phyloP scores from a whole-genome alignment of 2,329 filamentous ascomycete genomes.

The Camillea tinctor region DNA sequence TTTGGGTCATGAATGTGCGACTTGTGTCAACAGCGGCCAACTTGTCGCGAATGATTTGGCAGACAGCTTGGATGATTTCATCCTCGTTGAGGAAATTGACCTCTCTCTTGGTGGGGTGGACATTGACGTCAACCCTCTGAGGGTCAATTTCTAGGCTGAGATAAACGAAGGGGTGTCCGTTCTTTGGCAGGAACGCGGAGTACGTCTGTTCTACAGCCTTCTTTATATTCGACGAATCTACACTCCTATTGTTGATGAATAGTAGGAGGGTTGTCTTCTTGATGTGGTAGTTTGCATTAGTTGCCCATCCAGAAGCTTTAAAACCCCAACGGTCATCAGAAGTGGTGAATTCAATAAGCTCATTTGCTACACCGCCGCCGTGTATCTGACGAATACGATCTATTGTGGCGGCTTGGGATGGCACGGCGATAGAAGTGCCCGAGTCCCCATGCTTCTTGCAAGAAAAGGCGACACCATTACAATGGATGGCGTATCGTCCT shows the following conservation, averaged over 20 bases:
- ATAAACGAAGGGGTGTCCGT: conserved; percentile 91
- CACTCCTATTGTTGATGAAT: conserved; percentile 95
- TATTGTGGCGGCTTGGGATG: conserved; percentile 66
- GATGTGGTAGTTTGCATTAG: conserved; percentile 91
- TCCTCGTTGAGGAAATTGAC: conserved; percentile 98
- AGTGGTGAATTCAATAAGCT: conserved; percentile 74
- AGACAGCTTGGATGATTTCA: conserved; percentile 86
- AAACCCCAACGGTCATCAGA: conserved; percentile 80
- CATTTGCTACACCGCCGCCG: conserved; percentile 79
- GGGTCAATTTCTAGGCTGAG: conserved; percentile 91
- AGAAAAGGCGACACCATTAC: conserved; percentile 85
- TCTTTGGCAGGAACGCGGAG: conserved; percentile 82
- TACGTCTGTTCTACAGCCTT: conserved; percentile 92
- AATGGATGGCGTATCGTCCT: conserved; percentile 90
- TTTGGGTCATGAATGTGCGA: conserved; percentile 92
- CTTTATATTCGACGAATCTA: conserved; percentile 85
- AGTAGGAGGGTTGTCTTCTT: conserved; percentile 85
- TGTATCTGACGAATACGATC: conserved; percentile 92
- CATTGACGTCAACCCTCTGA: conserved; percentile 89
- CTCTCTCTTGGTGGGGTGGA: conserved; percentile 94
- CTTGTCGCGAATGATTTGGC: conserved; percentile 72
- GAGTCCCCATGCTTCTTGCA: conserved; percentile 96
- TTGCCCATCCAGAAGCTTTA: conserved; percentile 75
- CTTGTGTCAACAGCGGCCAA: conserved; percentile 89
- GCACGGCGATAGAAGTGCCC: conserved; percentile 76